phyloP scores from a whole-genome alignment of 1,139 yeast genomes.

The Blastobotrys arbuscula region DNA sequence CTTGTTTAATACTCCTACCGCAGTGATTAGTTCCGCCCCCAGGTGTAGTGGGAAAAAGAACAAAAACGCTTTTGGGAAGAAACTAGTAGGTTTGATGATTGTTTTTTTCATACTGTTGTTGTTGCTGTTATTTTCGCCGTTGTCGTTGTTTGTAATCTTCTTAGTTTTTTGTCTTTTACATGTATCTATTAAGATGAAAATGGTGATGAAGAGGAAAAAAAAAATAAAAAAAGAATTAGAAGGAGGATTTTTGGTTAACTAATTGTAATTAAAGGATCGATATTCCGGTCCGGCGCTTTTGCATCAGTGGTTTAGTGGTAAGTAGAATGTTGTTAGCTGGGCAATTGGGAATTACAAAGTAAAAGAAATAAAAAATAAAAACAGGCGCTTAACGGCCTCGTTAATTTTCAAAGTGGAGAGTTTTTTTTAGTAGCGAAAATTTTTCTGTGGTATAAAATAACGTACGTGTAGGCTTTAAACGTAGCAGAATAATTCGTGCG shows the following conservation, averaged over 20 bases:
- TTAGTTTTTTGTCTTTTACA: background rate
- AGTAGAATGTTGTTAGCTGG: too few relatives aligned
- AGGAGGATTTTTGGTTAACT: background rate
- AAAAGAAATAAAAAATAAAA: too few relatives aligned
- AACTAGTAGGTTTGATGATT: conserved; percentile 14
- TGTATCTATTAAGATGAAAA: background rate
- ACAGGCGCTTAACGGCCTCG: too few relatives aligned
- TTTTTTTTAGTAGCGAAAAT: too few relatives aligned
- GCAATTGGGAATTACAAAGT: too few relatives aligned
- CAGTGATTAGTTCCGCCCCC: conserved; percentile 82
- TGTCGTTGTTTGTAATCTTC: too few relatives aligned
- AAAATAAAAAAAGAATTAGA: background rate
- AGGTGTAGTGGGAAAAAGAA: conserved; percentile 69
- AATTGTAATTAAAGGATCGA: background rate
- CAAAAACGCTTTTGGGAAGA: conserved; percentile 40
- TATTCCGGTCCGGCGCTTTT: background rate
- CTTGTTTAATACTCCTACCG: conserved; percentile 76
- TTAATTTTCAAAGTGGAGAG: too few relatives aligned
- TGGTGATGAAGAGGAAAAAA: background rate
- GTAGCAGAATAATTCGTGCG: too few relatives aligned
- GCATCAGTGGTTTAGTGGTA: too few relatives aligned
- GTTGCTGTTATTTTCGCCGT: too few relatives aligned
- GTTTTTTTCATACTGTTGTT: conserved; percentile 5
- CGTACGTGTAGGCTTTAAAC: too few relatives aligned
- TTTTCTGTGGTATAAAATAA: too few relatives aligned